Evolutionary conservation across 2,329 filamentous ascomycete species (phyloP).

Genomic region (Metarhizium humberi): DNA sequence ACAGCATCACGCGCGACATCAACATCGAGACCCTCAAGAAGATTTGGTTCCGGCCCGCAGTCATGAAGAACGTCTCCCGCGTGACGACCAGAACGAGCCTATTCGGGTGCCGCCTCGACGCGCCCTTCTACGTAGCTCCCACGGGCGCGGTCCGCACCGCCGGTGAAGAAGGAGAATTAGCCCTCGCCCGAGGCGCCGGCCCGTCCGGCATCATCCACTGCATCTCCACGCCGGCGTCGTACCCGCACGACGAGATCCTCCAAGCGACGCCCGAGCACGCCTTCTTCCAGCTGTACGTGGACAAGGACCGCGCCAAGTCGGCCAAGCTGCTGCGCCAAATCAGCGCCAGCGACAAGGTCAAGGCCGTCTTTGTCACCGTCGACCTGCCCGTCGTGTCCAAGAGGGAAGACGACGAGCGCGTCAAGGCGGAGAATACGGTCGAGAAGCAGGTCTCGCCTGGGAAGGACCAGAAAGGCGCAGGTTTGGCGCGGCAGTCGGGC

Average conservation of each 20-base stretch:
- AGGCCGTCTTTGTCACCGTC: conserved; percentile 48
- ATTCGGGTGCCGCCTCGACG: conserved; percentile 12
- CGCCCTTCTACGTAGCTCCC: conserved; percentile 14
- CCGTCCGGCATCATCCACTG: conserved; percentile 43
- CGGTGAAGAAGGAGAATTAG: conserved; percentile 11
- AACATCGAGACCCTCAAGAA: conserved; percentile 10
- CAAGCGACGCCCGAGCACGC: conserved; percentile 6
- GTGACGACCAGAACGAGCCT: conserved; percentile 10
- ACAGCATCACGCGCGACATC: conserved; percentile 14
- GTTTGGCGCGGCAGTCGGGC: conserved; percentile 46
- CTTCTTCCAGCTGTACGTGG: conserved; percentile 56
- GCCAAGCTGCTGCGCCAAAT: conserved; percentile 38
- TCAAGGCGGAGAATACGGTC: conserved; percentile 27
- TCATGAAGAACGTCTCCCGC: conserved; percentile 13
- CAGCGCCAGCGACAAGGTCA: conserved; percentile 31
- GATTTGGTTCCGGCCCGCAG: conserved; percentile 15
- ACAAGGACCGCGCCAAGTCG: conserved; percentile 43
- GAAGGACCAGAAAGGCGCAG: conserved; percentile 45
- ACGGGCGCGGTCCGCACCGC: conserved; percentile 11
- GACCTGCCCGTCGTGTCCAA: conserved; percentile 50
- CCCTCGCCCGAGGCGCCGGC: conserved; percentile 10
- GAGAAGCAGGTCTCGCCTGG: conserved; percentile 28
- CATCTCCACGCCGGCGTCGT: conserved; percentile 53
- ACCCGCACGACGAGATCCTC: conserved; percentile 44
- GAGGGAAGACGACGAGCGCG: conserved; percentile 36